Conservation (phyloP, 768 basidiomycete genomes). For the Tulasnella sp. region DNA sequence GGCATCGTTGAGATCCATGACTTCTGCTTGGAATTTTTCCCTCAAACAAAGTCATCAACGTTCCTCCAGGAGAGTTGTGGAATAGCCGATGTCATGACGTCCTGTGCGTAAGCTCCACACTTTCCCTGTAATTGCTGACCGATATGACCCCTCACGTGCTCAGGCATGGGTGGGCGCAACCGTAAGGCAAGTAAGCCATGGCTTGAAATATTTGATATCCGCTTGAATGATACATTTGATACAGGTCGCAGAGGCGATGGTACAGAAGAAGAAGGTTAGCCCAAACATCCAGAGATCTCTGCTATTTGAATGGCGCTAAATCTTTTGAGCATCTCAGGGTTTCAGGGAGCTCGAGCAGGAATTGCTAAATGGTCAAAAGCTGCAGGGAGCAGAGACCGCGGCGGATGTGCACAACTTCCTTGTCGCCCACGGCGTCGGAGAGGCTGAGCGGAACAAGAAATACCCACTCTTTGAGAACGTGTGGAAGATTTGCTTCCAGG, state of each 20-base stretch:
- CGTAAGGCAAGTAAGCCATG: too few species aligned
- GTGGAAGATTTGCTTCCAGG: slow-evolving; percentile 19
- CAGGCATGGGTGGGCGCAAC: slow-evolving; percentile 26
- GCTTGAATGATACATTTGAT: too few species aligned
- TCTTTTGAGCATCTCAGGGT: slow-evolving; percentile 20
- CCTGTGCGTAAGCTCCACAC: slow-evolving; percentile 29
- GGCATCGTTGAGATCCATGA: slow-evolving; percentile 38
- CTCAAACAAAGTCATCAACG: slow-evolving; percentile 30
- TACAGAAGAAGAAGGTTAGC: slow-evolving; percentile 32
- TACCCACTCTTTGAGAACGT: slow-evolving; percentile 34
- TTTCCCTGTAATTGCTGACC: neutral
- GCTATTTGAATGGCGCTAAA: neutral
- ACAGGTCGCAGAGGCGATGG: slow-evolving; percentile 34
- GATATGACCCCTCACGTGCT: neutral
- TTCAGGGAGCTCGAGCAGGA: slow-evolving; percentile 34
- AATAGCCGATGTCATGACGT: slow-evolving; percentile 38
- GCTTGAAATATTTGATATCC: too few species aligned
- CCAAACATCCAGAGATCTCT: neutral
- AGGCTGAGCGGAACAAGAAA: slow-evolving; percentile 20
- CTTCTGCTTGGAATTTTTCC: slow-evolving; percentile 37
- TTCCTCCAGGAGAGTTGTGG: slow-evolving; percentile 36
- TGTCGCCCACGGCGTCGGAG: slow-evolving; percentile 28
- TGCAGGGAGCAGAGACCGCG: slow-evolving; percentile 35
- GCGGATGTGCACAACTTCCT: slow-evolving; percentile 35
- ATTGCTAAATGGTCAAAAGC: slow-evolving; percentile 35